Base-by-base conservation (phyloP, 2,329 filamentous ascomycete species). In the Venturia nashicola region DNA sequence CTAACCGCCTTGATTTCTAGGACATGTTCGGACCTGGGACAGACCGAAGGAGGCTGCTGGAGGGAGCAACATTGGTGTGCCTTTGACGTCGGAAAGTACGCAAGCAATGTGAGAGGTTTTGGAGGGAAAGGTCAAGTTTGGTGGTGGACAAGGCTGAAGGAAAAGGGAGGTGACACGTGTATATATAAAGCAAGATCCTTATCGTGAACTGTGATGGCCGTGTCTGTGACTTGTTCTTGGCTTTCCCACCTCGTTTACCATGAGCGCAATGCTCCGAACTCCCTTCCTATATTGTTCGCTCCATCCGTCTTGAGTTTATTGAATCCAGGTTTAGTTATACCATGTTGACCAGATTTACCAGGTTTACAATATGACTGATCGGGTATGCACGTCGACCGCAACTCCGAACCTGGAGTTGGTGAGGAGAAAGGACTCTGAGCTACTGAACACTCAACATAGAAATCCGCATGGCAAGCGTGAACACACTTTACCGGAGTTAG, bases 1-100 rank as follows among this genome's bases (percentile, higher is more conserved):
- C 51, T 57, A 36, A 57, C 51, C 27, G 27, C 32, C 5, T 51
- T 57, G 27, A 5, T 7, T 54, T 63, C 67, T 72, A 90, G 88
- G 88, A 44, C 88, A 91, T 73, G 83, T 91, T 67, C 83, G 85
- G 66, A 90, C 88, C 40, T 91, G 88, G 88, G 82, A 85, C 68
- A 82, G 88, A 66, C 88, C 88, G 6, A 79, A 76, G 65, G 78
- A 79, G 66, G 75, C 72, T 64, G 70, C 74, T 44, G 69, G 68
- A 11, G 60, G n/a, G 71, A 20, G 71, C 61, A 73, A 74, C 60
- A 16, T 51, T 43, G 71, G 68, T 27, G 68, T 67, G 39, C 68
- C 65, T 36, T 70, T 70, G 61, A 69, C 66, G 63, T 70, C 70
- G 42, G 68, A 66, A 42, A 71, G 68, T 61, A 70, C 36, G 18